Evolutionary conservation across 371 early-diverging fungal genomes (phyloP), one percentile per base, ranked within the genome.

Genomic region (Saksenaea vasiformis): DNA sequence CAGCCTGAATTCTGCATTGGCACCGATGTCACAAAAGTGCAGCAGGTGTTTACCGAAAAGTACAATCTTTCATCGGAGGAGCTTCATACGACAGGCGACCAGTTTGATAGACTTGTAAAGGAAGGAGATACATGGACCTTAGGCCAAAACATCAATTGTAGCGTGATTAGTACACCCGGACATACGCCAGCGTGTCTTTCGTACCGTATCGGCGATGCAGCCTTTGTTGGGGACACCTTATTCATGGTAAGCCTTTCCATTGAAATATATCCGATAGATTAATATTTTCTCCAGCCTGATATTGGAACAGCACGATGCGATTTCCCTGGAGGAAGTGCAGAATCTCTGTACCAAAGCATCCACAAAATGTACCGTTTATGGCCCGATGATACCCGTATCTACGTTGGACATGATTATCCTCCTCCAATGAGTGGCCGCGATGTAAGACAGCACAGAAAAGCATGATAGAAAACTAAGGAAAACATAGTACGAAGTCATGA

Each of bases 111-210:
- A 22, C 47, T 78, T 10, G 57, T 74, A 0, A 34, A 54, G 1
- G 75, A 76, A 36, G 61, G 56, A 8, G 68, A 65, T 15, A 41
- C 61, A 11, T 81, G 82, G 82, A 66, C 35, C 0, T 63, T 81
- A n/a, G 79, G 82, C 35, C 67, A 71, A 14, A 60, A 80, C 44
- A 80, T 80, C 31, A 58, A 69, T 11, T 80, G 81, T 55, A 64
- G 58, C 4, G 78, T 68, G 0, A 10, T 80, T 7, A 47, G 67
- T 44, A 80, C 81, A 0, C 81, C 81, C 22, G 81, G 81, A 17
- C 81, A 80, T 54, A 80, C 81, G 15, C 81, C 81, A 58, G 81
- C 78, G 0, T 80, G 81, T 60, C 67, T 76, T 66, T 76, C 78
- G 0, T 74, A 76, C 56, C 70, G 69, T 17, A 74, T 80, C 38